These are phyloP conservation scores for Pelargonium nanum DNA, from an alignment of 345 rosid genomes.

Conservation along the genomic window DNA sequence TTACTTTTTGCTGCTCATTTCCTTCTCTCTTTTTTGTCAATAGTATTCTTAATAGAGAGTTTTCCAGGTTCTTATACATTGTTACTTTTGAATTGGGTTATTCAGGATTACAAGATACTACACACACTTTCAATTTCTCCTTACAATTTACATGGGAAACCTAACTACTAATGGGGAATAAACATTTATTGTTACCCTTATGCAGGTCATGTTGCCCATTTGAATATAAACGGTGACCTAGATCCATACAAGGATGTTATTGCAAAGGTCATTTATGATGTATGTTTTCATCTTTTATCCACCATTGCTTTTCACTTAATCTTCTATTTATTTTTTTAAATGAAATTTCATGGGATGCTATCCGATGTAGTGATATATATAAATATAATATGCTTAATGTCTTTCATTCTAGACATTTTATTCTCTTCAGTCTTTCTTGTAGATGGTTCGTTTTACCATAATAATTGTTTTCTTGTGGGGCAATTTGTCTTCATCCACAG, in stretches of 20 bases:
- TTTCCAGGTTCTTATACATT: not conserved
- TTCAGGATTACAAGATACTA: not conserved
- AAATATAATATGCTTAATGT: no score
- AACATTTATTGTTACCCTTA: slow-evolving; percentile 7
- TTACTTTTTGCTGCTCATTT: not conserved
- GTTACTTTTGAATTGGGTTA: not conserved
- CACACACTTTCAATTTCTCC: not conserved
- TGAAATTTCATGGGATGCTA: not conserved
- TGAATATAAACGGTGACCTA: slow-evolving; percentile 77
- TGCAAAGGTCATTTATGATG: slow-evolving; percentile 87
- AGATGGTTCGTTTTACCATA: no score
- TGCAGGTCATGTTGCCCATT: slow-evolving; percentile 94
- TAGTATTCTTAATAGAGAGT: not conserved
- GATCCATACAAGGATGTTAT: slow-evolving; percentile 76
- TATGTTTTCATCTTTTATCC: slow-evolving; percentile 23
- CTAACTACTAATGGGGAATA: slow-evolving; percentile 11
- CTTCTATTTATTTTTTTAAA: not conserved
- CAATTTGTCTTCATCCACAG: no score
- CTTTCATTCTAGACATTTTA: no score
- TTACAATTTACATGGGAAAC: slow-evolving; percentile 1
- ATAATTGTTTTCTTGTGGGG: no score
- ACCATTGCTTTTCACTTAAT: not conserved
- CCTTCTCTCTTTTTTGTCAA: not conserved
- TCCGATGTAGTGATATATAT: not conserved
- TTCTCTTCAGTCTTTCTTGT: no score